These are phyloP conservation scores for Elaphomyces granulatus DNA, from an alignment of 495 filamentous ascomycete species.

Conservation along the genomic window DNA sequence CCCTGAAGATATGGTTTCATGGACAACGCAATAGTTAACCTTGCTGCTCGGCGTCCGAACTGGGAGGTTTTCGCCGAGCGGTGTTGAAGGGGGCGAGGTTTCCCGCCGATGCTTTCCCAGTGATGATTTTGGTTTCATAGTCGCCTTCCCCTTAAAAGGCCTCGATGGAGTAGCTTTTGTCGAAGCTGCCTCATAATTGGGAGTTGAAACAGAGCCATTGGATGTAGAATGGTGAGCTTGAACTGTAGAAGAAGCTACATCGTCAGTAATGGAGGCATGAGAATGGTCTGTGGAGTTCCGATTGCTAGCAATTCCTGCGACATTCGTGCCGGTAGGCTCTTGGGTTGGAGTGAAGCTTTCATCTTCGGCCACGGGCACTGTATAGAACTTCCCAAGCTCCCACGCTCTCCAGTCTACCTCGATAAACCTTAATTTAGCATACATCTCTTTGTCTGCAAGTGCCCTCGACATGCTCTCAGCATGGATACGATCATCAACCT, in stretches of 20 bases:
- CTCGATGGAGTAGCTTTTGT: no score
- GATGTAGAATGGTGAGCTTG: no score
- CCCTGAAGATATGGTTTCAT: slow-evolving; percentile 4
- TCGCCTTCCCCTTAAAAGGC: no score
- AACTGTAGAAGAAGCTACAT: no score
- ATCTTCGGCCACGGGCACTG: slow-evolving; percentile 7
- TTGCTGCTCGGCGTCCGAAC: slow-evolving; percentile 1
- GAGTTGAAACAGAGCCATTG: no score
- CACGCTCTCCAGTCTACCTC: slow-evolving; percentile 29
- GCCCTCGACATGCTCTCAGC: slow-evolving; percentile 19
- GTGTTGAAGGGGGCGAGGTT: neutral
- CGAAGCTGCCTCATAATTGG: neutral
- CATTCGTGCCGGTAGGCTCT: neutral
- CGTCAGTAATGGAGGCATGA: neutral
- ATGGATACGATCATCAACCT: slow-evolving; percentile 24
- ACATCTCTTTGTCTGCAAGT: slow-evolving; percentile 23
- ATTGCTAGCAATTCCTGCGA: neutral
- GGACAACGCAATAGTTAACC: neutral
- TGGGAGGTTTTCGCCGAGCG: neutral
- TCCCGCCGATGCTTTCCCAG: slow-evolving; percentile 19
- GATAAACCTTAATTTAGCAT: slow-evolving; percentile 22
- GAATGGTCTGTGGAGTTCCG: neutral
- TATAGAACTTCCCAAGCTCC: slow-evolving; percentile 25
- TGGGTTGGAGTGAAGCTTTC: neutral
- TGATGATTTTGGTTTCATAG: slow-evolving; percentile 8